Conservation (phyloP, 805 yeast species). For the Suhomyces sp. region DNA sequence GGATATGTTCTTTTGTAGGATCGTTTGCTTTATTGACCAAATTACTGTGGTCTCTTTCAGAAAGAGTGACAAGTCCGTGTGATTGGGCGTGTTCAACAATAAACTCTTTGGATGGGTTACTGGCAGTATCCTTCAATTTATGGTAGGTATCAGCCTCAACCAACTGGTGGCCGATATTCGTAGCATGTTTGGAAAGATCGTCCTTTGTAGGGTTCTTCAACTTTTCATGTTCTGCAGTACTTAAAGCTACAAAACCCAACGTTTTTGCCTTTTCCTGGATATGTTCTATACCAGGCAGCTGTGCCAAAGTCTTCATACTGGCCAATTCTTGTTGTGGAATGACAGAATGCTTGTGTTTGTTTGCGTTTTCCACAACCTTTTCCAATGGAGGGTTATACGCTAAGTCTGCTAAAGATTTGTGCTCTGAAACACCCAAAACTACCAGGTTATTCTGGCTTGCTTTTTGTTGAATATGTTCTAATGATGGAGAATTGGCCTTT, state of each 20-base stretch:
- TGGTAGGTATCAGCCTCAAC: constrained; percentile 8
- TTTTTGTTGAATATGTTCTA: constrained; percentile 7
- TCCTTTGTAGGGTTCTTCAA: constrained; percentile 12
- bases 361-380: constrained; percentile 23
- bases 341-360: constrained; percentile 13
- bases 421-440: constrained; percentile 2
- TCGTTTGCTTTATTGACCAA: constrained; percentile 12
- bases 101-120: constrained; percentile 12
- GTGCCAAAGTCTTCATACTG: constrained; percentile 1
- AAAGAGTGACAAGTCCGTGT: constrained; percentile 9
- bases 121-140: constrained; percentile 13
- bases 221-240: constrained; percentile 9
- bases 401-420: constrained; percentile 4
- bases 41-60: constrained; percentile 7
- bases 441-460: constrained; percentile 15
- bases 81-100: constrained; percentile 9
- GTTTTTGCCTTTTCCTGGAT: constrained; percentile 12
- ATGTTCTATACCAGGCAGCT: constrained; percentile 6
- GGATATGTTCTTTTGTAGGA: constrained; percentile 13
- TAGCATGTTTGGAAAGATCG: constrained; percentile 6
- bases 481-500: constrained; percentile 9
- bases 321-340: constrained; percentile 12
- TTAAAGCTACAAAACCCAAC: constrained; percentile 13
- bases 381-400: constrained; percentile 6
- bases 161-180: constrained; percentile 6